phyloP scores from a whole-genome alignment of 345 rosid genomes.

The Rhodomyrtus tomentosa region DNA sequence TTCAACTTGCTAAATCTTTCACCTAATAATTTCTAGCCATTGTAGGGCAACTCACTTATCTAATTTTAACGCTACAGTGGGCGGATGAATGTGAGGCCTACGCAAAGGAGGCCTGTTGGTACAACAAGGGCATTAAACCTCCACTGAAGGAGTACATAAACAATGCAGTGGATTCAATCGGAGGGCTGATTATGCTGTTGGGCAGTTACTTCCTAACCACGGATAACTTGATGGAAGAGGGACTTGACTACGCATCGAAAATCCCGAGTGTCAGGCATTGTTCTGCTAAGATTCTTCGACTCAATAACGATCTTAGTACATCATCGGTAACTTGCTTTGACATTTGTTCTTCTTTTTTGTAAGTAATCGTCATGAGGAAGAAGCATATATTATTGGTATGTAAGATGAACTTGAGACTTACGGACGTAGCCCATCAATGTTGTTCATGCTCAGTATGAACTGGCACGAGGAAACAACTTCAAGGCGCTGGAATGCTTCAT shows the following conservation, averaged over 20 bases:
- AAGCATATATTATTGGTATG: neutral
- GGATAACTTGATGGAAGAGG: neutral
- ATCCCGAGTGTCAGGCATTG: neutral
- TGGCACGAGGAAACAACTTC: constrained; percentile 1
- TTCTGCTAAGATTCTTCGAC: neutral
- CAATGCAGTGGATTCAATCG: neutral
- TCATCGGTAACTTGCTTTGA: constrained; percentile 2
- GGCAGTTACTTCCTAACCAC: neutral
- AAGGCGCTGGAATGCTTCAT: constrained; percentile 7
- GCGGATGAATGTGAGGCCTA: constrained; percentile 1
- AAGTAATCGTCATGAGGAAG: neutral
- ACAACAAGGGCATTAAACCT: neutral
- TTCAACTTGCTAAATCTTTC: neutral
- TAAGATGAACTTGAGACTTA: neutral
- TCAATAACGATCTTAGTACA: constrained; percentile 4
- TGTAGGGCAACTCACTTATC: neutral
- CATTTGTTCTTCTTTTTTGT: neutral
- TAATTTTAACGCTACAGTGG: neutral
- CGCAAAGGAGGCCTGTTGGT: constrained; percentile 8
- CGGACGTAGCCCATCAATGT: neutral
- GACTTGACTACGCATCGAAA: neutral
- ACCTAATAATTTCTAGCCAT: neutral
- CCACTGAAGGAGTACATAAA: constrained; percentile 1
- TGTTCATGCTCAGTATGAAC: neutral
- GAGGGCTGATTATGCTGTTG: neutral